These are phyloP conservation scores for Cochliopodium minus DNA, from an alignment of 208 protist species.

Conservation along the genomic window DNA sequence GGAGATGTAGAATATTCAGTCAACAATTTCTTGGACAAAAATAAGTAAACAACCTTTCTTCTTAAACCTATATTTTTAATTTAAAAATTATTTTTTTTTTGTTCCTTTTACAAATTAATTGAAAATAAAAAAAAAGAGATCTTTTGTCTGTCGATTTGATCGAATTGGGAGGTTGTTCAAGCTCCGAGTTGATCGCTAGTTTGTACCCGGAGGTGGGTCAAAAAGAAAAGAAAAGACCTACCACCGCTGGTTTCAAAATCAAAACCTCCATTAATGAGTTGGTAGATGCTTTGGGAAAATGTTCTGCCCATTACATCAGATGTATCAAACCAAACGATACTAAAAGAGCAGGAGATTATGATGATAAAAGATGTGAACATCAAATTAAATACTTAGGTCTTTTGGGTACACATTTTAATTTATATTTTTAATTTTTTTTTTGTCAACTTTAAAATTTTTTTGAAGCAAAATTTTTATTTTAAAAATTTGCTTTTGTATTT, in stretches of 20 bases:
- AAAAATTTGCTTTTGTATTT: too few species aligned
- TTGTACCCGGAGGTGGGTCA: constrained; percentile 10
- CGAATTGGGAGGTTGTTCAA: not conserved
- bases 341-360: constrained; percentile 50
- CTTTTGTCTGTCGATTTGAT: constrained; percentile 28
- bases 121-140: constrained; percentile 87
- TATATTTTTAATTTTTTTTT: too few species aligned
- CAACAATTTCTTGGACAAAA: constrained; percentile 67
- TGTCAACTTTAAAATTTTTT: too few species aligned
- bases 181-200: not conserved
- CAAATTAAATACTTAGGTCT: constrained; percentile 30
- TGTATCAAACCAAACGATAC: constrained; percentile 81
- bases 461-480: too few species aligned
- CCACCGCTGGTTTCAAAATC: constrained; percentile 71
- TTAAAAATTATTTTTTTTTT: too few species aligned
- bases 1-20: constrained; percentile 71
- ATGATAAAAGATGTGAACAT: constrained; percentile 56
- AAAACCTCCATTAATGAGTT: constrained; percentile 56
- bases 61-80: too few species aligned
- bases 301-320: constrained; percentile 74
- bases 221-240: constrained; percentile 24
- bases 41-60: constrained; percentile 73
- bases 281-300: constrained; percentile 58
- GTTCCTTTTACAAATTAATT: too few species aligned
- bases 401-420: too few species aligned